Evolutionary conservation across 1,284 basidiomycete genomes (phyloP), one percentile per base, ranked within the genome.

Genomic region (Cystobasidium pallidum): DNA sequence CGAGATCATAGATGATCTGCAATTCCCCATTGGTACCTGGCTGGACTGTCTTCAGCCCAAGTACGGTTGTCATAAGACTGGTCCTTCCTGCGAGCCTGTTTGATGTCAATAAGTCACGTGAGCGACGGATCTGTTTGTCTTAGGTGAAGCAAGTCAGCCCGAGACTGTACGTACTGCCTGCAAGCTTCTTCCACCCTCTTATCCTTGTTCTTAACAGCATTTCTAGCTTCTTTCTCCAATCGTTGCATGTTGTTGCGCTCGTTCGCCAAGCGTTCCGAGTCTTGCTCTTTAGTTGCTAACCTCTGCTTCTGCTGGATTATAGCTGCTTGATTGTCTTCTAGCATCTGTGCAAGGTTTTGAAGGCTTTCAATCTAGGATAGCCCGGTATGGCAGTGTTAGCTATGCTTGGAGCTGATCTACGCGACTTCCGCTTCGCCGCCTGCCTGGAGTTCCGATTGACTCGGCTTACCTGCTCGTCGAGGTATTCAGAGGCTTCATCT

Each of bases 121-220:
- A 30, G 28, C 36, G 17, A n/a, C 8, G 11, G n/a, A 43, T 34
- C 19, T 39, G 21, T n/a, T 11, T 21, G 39, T 66, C 13, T 34
- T 3, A 19, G 24, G 19, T 32, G 34, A 26, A n/a, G 2, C 24
- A 11, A 15, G 2, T 43, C 45, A 0, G 21, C 21, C 19, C 11
- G 39, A 41, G 6, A 61, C 75, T 51, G n/a, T n/a, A n/a, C n/a
- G n/a, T 36, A 77, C 77, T 75, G 75, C 47, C 76, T 55, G 65
- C 77, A 77, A 7, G 65, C 74, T 57, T 77, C 66, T 57, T 78
- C 77, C 15, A 76, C 75, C 28, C 74, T 36, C 57, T 75, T 75
- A 61, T 77, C 77, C 34, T 73, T 70, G 24, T 63, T 73, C n/a
- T 76, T 75, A 63, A 75, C 74, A 24, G 73, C 73, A 51, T 76